These are phyloP conservation scores for Cladobotryum protrusum DNA, from an alignment of 2,329 filamentous ascomycete genomes.

Conservation along the genomic window DNA sequence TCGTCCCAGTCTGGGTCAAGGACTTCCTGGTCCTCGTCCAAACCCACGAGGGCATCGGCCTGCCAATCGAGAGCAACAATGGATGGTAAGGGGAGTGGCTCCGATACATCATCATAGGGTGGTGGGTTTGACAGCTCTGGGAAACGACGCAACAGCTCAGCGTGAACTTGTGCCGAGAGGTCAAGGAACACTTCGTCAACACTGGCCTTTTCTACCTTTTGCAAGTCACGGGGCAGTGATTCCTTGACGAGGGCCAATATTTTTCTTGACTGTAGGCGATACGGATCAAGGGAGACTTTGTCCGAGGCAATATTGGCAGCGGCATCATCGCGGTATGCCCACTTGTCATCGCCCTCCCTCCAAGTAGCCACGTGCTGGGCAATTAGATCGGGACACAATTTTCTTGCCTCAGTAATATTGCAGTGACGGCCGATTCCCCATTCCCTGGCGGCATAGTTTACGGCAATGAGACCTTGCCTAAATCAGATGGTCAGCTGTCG, in stretches of 20 bases:
- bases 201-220: conserved; percentile 84
- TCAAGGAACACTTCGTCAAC: conserved; percentile 96
- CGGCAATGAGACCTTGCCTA: conserved; percentile 85
- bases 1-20: conserved; percentile 96
- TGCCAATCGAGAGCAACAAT: conserved; percentile 73
- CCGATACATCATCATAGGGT: conserved; percentile 67
- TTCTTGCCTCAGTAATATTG: conserved; percentile 72
- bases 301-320: conserved; percentile 74
- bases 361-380: conserved; percentile 93
- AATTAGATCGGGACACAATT: conserved; percentile 77
- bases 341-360: conserved; percentile 83
- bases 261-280: conserved; percentile 74
- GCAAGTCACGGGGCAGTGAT: conserved; percentile 55
- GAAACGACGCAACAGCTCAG: conserved; percentile 67
- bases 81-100: conserved; percentile 64
- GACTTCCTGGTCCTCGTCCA: conserved; percentile 69
- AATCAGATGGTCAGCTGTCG: conserved; percentile 2
- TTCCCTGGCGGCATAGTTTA: conserved; percentile 86
- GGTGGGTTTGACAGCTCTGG: conserved; percentile 59
- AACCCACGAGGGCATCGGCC: conserved; percentile 72
- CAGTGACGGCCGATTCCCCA: conserved; percentile 77
- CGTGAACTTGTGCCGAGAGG: conserved; percentile 76
- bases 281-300: conserved; percentile 92
- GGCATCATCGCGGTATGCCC: conserved; percentile 83
- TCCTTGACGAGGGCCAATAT: conserved; percentile 78